Evolutionary conservation across 345 rosid species (phyloP).

Genomic region (Salix arbutifolia): DNA sequence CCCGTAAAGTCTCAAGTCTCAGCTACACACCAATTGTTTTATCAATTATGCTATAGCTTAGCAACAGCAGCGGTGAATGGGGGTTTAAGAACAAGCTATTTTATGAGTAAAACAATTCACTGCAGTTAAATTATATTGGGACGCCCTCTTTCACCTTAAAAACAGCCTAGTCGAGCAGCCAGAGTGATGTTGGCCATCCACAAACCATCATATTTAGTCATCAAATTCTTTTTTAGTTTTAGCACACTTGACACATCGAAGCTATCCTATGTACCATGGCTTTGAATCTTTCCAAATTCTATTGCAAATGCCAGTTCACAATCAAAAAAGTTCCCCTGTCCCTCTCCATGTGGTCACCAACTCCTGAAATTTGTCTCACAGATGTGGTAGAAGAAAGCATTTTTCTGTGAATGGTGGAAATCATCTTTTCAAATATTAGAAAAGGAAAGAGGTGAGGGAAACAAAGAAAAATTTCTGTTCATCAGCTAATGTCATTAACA

Average conservation of each 20-base stretch:
- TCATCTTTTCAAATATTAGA: not conserved
- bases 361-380: not conserved
- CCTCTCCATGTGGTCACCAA: not conserved
- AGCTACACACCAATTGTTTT: not conserved
- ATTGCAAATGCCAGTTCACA: not conserved
- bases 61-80: not conserved
- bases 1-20: not conserved
- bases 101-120: not conserved
- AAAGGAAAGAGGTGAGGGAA: not conserved
- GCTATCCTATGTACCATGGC: not conserved
- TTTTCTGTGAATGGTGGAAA: not conserved
- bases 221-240: not conserved
- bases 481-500: not conserved
- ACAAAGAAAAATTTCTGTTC: not conserved
- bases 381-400: not conserved
- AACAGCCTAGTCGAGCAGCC: not conserved
- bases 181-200: not conserved
- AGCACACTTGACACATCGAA: not conserved
- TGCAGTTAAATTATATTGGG: not conserved
- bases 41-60: not conserved
- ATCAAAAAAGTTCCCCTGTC: not conserved
- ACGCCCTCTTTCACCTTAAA: not conserved
- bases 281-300: not conserved
- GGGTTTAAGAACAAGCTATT: not conserved
- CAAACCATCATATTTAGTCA: not conserved